Conservation (phyloP, 2,329 filamentous ascomycete genomes). For the Fusarium clavum region DNA sequence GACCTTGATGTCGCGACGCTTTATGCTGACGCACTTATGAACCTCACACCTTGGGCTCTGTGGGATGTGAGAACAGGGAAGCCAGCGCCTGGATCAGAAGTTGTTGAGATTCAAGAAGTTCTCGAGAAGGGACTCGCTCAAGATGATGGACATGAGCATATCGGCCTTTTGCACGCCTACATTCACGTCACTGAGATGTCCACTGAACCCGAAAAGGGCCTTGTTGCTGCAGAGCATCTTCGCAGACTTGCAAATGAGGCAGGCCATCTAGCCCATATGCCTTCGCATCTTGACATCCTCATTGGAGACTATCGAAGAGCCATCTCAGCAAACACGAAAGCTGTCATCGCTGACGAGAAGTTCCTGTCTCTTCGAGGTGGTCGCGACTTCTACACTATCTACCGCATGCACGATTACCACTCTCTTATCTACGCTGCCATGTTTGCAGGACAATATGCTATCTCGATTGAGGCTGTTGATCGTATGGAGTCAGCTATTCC, state of each 20-base stretch:
- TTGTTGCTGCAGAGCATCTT: conserved; percentile 69
- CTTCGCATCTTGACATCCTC: conserved; percentile 77
- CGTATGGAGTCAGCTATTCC: conserved; percentile 71
- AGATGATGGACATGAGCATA: conserved; percentile 62
- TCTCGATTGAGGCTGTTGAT: conserved; percentile 68
- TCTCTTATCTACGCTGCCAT: conserved; percentile 80
- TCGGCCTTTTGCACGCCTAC: conserved; percentile 79
- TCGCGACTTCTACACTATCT: conserved; percentile 78
- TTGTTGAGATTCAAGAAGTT: conserved; percentile 50
- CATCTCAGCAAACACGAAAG: conserved; percentile 69
- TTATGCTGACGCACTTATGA: conserved; percentile 56
- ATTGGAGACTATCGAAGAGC: conserved; percentile 75
- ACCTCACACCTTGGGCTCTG: conserved; percentile 56
- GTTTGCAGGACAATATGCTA: conserved; percentile 73
- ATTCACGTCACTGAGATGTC: conserved; percentile 86
- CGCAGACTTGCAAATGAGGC: conserved; percentile 74
- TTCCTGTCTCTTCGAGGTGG: conserved; percentile 68
- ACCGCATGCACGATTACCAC: conserved; percentile 78
- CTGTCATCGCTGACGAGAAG: conserved; percentile 73
- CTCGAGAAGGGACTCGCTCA: conserved; percentile 62
- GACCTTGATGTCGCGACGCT: conserved; percentile 50
- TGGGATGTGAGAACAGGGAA: conserved; percentile 53
- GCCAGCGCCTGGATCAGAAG: conserved; percentile 49
- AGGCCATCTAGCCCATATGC: conserved; percentile 79
- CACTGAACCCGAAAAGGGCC: conserved; percentile 65